Evolutionary conservation across 441 rosid species (phyloP), one percentile per base, ranked within the genome.

Genomic region (Jatropha multifida): DNA sequence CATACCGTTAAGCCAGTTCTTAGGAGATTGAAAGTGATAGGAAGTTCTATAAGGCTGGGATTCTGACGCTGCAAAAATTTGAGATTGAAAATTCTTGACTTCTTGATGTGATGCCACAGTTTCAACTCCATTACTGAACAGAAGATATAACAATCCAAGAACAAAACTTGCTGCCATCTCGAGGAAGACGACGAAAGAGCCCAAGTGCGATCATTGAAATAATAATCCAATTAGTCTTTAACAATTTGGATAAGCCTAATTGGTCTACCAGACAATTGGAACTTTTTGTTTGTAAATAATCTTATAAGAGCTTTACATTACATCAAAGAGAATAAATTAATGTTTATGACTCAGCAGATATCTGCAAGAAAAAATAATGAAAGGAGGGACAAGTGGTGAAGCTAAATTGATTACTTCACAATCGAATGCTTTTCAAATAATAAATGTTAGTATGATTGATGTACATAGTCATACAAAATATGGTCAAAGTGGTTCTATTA

Each of bases 1-100:
- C 41, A 32, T 82, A 89, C 93, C 92, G 42, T 90, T 90, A 54
- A 89, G 74, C 95, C 95, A 90, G 73, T 85, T 89, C 72, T 75
- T 73, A 54, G 81, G 81, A 78, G 92, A 78, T 55, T 84, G 93
- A 83, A 91, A 89, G 73, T 89, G 96, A 66, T 80, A 88, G 58
- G 84, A 81, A 20, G 93, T 85, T 81, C 85, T 79, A 71, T 83
- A 82, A 69, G 85, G 79, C 65, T 83, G 83, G 20, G 38, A 55
- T 52, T 69, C 77, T 26, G 52, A 10, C 27, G n/a, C 18, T 48
- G 26, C 3, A 58, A 20, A 15, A 3, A 4, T 71, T 18, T 44
- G 48, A 62, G 70, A 44, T 48, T 66, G 58, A 46, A 66, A 26
- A 26, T 18, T 74, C 17, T 27, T 41, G 62, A 17, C 27, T 32